A percentile compares a stretch with the other conserved stretches of the same genome.
Evolutionary conservation across 495 filamentous ascomycete species (phyloP).

Genomic region (Aspergillus cavernicola): DNA sequence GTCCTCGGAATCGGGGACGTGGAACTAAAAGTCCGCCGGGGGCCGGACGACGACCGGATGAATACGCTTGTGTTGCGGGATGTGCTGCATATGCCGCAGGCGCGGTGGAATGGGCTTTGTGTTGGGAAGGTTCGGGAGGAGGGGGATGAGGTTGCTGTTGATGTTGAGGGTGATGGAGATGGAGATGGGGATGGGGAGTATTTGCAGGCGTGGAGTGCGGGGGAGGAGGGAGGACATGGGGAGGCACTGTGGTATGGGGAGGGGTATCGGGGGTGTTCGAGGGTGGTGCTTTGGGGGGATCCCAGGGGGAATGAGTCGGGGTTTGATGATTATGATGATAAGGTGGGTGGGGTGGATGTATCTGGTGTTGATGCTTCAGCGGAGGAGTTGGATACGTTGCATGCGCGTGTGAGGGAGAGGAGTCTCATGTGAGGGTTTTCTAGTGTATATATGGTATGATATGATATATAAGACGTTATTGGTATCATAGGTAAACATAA

Average conservation of each 20-base stretch:
- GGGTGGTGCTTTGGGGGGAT: constrained; percentile 21
- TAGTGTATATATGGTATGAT: background rate
- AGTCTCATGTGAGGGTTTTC: constrained; percentile 2
- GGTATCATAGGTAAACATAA: background rate
- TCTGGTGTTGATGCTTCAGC: constrained; percentile 14
- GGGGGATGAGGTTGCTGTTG: background rate
- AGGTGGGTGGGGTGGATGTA: background rate
- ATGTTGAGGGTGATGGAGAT: background rate
- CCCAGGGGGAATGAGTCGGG: constrained; percentile 13
- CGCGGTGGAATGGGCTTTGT: constrained; percentile 24
- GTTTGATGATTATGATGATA: constrained; percentile 2
- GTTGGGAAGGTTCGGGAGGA: constrained; percentile 4
- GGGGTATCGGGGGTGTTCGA: constrained; percentile 10
- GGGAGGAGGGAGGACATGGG: constrained; percentile 1
- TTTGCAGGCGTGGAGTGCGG: constrained; percentile 2
- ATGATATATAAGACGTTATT: background rate
- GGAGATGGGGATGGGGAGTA: constrained; percentile 5
- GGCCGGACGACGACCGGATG: constrained; percentile 3
- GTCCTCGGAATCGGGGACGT: constrained; percentile 25
- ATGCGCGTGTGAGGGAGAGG: constrained; percentile 10
- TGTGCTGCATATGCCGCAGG: constrained; percentile 26
- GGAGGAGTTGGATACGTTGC: constrained; percentile 20
- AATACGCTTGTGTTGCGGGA: constrained; percentile 19
- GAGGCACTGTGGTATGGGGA: constrained; percentile 21
- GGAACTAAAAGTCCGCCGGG: constrained; percentile 15